A percentile compares a stretch with the other conserved stretches of the same genome.
Evolutionary conservation across 441 rosid genomes (phyloP).

Genomic region (Euphorbia corollata): DNA sequence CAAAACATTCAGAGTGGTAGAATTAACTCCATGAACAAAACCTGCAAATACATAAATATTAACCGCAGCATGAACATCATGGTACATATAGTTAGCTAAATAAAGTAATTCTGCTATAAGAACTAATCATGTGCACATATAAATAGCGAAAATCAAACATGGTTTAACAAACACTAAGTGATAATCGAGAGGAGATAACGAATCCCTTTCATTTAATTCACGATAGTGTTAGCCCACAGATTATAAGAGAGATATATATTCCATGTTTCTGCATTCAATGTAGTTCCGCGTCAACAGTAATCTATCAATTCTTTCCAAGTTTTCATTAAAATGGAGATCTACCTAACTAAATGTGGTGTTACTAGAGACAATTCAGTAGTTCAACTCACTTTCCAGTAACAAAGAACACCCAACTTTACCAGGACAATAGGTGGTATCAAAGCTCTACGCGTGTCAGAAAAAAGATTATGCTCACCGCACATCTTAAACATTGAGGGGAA

Average conservation of each 20-base stretch:
- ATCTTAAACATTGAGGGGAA: not conserved
- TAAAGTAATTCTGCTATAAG: constrained; percentile 17
- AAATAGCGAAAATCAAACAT: constrained; percentile 10
- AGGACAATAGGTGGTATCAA: not conserved
- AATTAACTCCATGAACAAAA: constrained; percentile 45
- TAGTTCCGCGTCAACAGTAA: not conserved
- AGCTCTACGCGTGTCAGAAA: not conserved
- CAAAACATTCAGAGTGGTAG: constrained; percentile 53
- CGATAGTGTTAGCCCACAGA: not conserved
- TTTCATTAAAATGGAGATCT: not conserved
- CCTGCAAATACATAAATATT: constrained; percentile 41
- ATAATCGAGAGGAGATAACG: not conserved
- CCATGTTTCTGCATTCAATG: not conserved
- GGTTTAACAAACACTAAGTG: not conserved
- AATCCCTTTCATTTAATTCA: constrained; percentile 2
- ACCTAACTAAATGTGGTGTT: not conserved
- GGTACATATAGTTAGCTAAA: not conserved
- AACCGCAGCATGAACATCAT: constrained; percentile 16
- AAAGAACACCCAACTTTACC: not conserved
- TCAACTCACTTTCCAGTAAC: constrained; percentile 4
- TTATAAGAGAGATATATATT: not conserved
- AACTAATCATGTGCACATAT: constrained; percentile 36
- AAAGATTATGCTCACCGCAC: not conserved
- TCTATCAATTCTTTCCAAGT: not conserved
- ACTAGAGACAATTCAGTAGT: not conserved